phyloP scores from a whole-genome alignment of 2,329 filamentous ascomycete species.

The Didymella keratinophila region DNA sequence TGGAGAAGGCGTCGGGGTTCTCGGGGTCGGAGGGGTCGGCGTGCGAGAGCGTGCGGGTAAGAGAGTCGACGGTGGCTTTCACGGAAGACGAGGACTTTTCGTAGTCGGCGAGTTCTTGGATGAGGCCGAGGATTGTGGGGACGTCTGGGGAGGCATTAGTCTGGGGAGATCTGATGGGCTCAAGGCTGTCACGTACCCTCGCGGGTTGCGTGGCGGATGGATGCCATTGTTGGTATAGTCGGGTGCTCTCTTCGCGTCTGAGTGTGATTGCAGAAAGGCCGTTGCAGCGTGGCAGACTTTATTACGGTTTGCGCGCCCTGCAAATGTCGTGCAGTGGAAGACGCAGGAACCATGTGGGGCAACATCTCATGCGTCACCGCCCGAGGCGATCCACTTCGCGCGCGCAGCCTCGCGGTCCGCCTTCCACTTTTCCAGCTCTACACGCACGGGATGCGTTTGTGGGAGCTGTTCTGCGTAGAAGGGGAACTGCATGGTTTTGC shows the following conservation, averaged over 20 bases:
- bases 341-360: slow-evolving; percentile 18
- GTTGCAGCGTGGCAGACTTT: too few species aligned
- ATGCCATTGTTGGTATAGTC: slow-evolving; percentile 30
- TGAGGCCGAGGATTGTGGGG: slow-evolving; percentile 78
- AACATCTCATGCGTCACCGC: slow-evolving; percentile 6
- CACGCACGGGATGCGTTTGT: slow-evolving; percentile 26
- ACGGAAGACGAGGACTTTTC: slow-evolving; percentile 79
- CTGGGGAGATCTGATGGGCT: too few species aligned
- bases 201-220: slow-evolving; percentile 66
- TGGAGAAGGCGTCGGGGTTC: slow-evolving; percentile 50
- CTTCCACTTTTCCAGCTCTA: slow-evolving; percentile 32
- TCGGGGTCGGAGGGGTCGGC: slow-evolving; percentile 56
- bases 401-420: slow-evolving; percentile 25
- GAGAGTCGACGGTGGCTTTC: slow-evolving; percentile 77
- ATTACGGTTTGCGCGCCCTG: slow-evolving; percentile 20
- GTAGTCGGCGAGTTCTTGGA: slow-evolving; percentile 86
- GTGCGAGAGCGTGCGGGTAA: slow-evolving; percentile 81
- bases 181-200: slow-evolving; percentile 67
- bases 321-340: slow-evolving; percentile 22
- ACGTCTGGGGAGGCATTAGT: slow-evolving; percentile 67
- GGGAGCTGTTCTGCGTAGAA: slow-evolving; percentile 37
- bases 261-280: too few species aligned
- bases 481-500: slow-evolving; percentile 30
- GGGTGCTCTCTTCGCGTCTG: neutral
- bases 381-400: slow-evolving; percentile 8